Conservation (phyloP, 495 filamentous ascomycete species). For the Xylaria palmicola region DNA sequence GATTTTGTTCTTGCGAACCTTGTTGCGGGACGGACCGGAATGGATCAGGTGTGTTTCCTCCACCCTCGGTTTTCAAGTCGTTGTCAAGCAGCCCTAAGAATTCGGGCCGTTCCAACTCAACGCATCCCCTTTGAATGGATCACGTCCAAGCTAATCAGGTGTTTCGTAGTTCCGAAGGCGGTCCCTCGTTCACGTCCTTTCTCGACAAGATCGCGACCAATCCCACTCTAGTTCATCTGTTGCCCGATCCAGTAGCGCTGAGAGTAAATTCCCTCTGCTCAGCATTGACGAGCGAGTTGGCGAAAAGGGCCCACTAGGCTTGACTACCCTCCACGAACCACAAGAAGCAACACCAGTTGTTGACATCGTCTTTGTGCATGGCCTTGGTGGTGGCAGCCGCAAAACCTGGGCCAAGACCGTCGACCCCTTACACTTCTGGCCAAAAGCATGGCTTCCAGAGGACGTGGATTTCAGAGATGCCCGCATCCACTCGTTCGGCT, state of each 20-base stretch:
- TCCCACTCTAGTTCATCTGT: background rate
- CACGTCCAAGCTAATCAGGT: background rate
- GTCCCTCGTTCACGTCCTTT: constrained; percentile 5
- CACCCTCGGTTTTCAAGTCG: background rate
- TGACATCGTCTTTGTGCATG: constrained; percentile 43
- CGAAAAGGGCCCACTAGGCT: constrained; percentile 27
- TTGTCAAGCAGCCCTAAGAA: background rate
- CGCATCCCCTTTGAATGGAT: background rate
- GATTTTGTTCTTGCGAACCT: constrained; percentile 6
- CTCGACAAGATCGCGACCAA: background rate
- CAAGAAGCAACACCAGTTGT: constrained; percentile 16
- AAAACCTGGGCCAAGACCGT: constrained; percentile 32
- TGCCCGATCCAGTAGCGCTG: background rate
- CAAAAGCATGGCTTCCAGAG: constrained; percentile 29
- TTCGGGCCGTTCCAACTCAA: background rate
- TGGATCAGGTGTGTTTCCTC: constrained; percentile 4
- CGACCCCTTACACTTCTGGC: constrained; percentile 30
- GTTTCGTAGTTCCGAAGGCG: constrained; percentile 1
- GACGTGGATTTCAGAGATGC: constrained; percentile 27
- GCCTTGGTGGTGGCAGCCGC: constrained; percentile 31
- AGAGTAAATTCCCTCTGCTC: background rate
- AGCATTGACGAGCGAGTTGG: constrained; percentile 15
- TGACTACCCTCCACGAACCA: constrained; percentile 37
- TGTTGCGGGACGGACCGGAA: background rate
- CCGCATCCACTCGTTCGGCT: constrained; percentile 32